Base-by-base conservation (phyloP, 2,329 filamentous ascomycete species). In the Epichloe sibirici region DNA sequence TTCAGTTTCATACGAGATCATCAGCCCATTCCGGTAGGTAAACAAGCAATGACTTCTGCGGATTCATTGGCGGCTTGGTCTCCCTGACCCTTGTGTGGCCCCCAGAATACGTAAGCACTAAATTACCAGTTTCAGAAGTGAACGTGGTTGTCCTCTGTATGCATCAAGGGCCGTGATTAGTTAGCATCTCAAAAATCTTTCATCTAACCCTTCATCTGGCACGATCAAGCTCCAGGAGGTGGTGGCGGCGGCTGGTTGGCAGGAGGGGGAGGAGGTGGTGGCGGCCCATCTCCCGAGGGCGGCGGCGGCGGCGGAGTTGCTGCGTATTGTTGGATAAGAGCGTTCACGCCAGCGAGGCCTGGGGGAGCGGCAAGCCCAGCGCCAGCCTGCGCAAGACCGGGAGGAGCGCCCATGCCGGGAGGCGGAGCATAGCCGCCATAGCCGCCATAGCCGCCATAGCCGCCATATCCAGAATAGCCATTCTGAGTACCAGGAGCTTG, bases 261-360 rank as follows among this genome's bases (percentile, higher is more conserved):
- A 52, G 81, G 81, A 58, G 82, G 82, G 21, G 85, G 82, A 39
- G 82, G 81, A 53, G 82, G 81, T 49, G 77, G 75, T 52, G 75
- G 53, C 13, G 53, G 72, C 25, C 74, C 65, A 44, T 69, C 67
- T 43, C 67, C 65, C 55, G 79, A 77, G 25, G 79, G 78, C n/a
- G 79, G 78, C n/a, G 81, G 78, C 1, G 82, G 79, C 28, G 82
- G 82, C 44, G 79, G 78, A 53, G 76, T 73, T 57, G 71, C 71
- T 40, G 78, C 73, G 56, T 81, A 87, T 61, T 83, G 82, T 66
- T 86, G 81, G 61, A 86, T 83, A 54, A 88, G 72, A 46, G 81
- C 78, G 63, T 78, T 82, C 55, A 85, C 71, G 42, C 79, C 80
- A 55, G 77, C 76, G 25, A 79, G 71, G 55, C 71, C 76, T 61